Evolutionary conservation across 2,329 filamentous ascomycete species (phyloP), one percentile per base, ranked within the genome.

Genomic region (Sporothrix protearum): DNA sequence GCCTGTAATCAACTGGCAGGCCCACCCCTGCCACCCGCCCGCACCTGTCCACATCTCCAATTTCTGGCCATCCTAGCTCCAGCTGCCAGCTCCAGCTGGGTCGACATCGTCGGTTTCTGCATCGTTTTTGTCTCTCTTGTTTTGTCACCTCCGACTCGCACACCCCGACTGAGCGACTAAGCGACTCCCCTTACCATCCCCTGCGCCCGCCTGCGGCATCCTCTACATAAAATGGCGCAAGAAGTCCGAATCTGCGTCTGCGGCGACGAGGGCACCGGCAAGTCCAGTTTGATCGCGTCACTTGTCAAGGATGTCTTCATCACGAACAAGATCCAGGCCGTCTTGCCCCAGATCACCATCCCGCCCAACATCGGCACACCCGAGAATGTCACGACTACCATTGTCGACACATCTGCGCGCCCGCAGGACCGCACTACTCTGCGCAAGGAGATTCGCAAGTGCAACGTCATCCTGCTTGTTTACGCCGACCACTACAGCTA

Each of bases 401-500:
- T 99, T 77, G 93, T 99, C 83, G 96, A 99, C 81, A 99, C 96
- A 42, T 98, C 95, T 45, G 94, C 96, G 49, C 88, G 97, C 10
- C 96, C 96, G 0, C 94, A 97, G 80, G 95, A 99, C 79, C 91
- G 96, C 76, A 92, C 91, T 73, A 94, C 91, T 22, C 85, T 99
- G 72, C 91, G 94, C 73, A 96, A 96, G 79, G 96, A 98, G 82
- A 94, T 99, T 74, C 90, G 96, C 75, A 97, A 97, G 81, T 96
- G 92, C 78, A 99, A 97, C 80, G 95, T 97, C 76, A 98, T 99
- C 75, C 86, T 98, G 22, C 88, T 99, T 57, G 94, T 99, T 70
- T 99, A 99, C 81, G 94, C 94, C 75, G 96, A 99, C 80, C 95
- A 98, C 82, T 99, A 99, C 84, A 98, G 94, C 85, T 99, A 98